phyloP scores from a whole-genome alignment of 169 alveolate species.

The Cyclospora cayetanensis region DNA sequence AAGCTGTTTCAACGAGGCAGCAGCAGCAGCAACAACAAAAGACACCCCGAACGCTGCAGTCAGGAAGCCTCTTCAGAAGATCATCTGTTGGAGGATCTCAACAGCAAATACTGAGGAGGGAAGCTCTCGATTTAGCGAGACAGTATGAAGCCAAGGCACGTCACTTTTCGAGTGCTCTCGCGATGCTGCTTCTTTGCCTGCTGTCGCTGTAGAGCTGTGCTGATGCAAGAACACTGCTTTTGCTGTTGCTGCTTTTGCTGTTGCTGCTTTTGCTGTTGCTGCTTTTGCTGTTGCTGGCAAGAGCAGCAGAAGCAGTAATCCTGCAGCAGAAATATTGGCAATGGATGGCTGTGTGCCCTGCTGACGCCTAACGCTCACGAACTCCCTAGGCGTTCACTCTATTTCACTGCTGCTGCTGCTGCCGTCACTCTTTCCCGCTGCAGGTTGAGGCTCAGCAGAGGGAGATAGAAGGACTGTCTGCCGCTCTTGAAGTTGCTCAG shows the following conservation, averaged over 20 bases:
- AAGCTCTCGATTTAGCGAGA: slow-evolving; percentile 32
- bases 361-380: too few species aligned
- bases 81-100: slow-evolving; percentile 20
- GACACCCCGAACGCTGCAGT: slow-evolving; percentile 6
- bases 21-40: slow-evolving; percentile 59
- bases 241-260: not conserved
- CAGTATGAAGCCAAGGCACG: slow-evolving; percentile 55
- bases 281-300: not conserved
- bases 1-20: slow-evolving; percentile 48
- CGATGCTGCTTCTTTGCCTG: too few species aligned
- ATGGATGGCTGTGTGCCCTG: too few species aligned
- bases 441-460: slow-evolving; percentile 57
- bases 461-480: slow-evolving; percentile 40
- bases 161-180: not conserved
- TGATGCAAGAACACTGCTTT: too few species aligned
- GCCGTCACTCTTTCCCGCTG: not conserved
- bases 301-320: too few species aligned
- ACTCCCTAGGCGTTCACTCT: too few species aligned
- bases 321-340: too few species aligned
- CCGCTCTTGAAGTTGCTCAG: slow-evolving; percentile 53
- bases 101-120: slow-evolving; percentile 44
- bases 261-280: slow-evolving; percentile 54
- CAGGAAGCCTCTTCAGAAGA: not conserved
- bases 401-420: slow-evolving; percentile 25
- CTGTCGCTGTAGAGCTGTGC: too few species aligned